Conservation (phyloP, 805 yeast genomes). For the Saccharomycopsis amapae region DNA sequence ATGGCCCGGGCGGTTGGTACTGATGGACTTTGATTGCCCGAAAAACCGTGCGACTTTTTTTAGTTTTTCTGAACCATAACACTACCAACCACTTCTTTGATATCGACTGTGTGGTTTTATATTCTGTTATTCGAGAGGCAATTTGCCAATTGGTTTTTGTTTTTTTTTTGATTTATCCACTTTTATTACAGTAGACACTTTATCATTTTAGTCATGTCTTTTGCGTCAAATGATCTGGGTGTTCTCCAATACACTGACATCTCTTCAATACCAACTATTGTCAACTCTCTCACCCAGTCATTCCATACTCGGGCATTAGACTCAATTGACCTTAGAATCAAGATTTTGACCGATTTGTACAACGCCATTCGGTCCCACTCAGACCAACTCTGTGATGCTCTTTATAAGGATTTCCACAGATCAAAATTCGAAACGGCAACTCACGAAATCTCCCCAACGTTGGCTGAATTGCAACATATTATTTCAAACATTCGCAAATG, state of each 20-base stretch:
- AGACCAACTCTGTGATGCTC: slow-evolving; percentile 48
- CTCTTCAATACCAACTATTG: slow-evolving; percentile 6
- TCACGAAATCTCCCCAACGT: slow-evolving; percentile 46
- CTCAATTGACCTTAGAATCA: slow-evolving; percentile 47
- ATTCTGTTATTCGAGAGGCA: too few relatives aligned
- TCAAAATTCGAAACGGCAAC: slow-evolving; percentile 52
- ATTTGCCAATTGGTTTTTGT: too few relatives aligned
- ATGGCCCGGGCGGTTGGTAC: too few relatives aligned
- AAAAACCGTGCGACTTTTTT: too few relatives aligned
- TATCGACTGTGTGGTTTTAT: too few relatives aligned
- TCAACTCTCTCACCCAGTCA: neutral
- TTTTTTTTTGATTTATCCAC: too few relatives aligned
- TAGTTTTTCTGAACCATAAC: too few relatives aligned
- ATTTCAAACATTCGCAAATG: slow-evolving; percentile 55
- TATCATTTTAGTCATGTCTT: too few relatives aligned
- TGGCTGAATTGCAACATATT: slow-evolving; percentile 51
- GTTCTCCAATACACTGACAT: slow-evolving; percentile 6
- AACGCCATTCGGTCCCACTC: slow-evolving; percentile 53
- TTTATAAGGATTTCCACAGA: slow-evolving; percentile 62
- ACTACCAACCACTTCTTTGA: too few relatives aligned
- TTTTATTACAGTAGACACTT: too few relatives aligned
- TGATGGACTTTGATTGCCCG: too few relatives aligned
- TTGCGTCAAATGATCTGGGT: too few relatives aligned
- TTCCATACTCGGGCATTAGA: slow-evolving; percentile 24
- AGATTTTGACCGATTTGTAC: slow-evolving; percentile 61